phyloP scores from a whole-genome alignment of 1,284 basidiomycete genomes.

The Violaceomyces palustris region DNA sequence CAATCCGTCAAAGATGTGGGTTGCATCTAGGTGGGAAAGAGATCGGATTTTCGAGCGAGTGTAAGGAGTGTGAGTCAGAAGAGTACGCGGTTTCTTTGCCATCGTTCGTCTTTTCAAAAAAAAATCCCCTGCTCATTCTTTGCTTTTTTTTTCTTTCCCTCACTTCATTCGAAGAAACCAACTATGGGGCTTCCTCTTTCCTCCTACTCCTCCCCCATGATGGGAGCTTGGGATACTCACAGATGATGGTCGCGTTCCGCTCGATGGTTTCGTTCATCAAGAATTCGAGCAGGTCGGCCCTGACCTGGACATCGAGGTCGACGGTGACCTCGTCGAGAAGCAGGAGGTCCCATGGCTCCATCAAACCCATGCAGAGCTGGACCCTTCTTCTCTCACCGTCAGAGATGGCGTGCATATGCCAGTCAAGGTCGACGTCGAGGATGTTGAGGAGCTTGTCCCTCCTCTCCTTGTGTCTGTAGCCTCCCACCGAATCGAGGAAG shows the following conservation, averaged over 20 bases:
- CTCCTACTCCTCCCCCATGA: not conserved
- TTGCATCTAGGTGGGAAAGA: constrained; percentile 35
- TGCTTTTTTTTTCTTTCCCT: not conserved
- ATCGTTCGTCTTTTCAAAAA: too few relatives aligned
- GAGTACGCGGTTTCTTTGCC: too few relatives aligned
- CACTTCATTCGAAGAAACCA: not conserved
- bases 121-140: not conserved
- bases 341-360: constrained; percentile 89
- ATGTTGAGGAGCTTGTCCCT: constrained; percentile 82
- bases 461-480: constrained; percentile 84
- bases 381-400: constrained; percentile 92
- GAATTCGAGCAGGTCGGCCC: constrained; percentile 82
- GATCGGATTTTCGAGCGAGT: too few relatives aligned
- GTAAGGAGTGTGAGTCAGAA: too few relatives aligned
- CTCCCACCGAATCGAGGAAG: constrained; percentile 78
- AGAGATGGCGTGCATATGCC: constrained; percentile 81
- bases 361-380: constrained; percentile 93
- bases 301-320: constrained; percentile 94
- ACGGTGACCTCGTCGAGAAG: constrained; percentile 97
- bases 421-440: constrained; percentile 75
- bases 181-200: too few relatives aligned
- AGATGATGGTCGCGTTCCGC: constrained; percentile 83
- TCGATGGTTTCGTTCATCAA: constrained; percentile 74
- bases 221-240: constrained; percentile 56
- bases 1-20: constrained; percentile 52